Base-by-base conservation (phyloP, 2,329 filamentous ascomycete genomes). In the Acephala macrosclerotiorum region DNA sequence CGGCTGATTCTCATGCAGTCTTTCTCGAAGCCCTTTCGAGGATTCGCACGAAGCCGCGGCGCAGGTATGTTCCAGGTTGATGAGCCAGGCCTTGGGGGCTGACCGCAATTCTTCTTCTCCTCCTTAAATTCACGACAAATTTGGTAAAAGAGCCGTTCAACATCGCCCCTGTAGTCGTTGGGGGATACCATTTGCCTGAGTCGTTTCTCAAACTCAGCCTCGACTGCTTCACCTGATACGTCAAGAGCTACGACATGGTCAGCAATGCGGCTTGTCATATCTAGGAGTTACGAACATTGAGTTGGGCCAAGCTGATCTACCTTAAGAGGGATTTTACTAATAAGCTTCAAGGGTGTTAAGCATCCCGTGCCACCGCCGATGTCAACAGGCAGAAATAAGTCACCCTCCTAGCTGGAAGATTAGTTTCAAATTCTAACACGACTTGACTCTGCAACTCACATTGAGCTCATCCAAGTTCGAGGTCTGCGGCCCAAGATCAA, bases 291-390 rank as follows among this genome's bases (percentile, higher is more conserved):
- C 29, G 29, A 33, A 33, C 29, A 33, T 9, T 33, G 29, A 33
- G 29, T 33, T 33, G 29, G 29, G 29, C 29, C 29, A 33, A 33
- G 26, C 45, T 65, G 64, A 25, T 66, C 63, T 16, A 68, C 64
- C 12, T 36, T 22, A 8, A 68, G 58, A 29, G 66, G 66, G 7
- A 25, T 25, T 42, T 68, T 68, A 9, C 36, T 56, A 9, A 64
- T 26, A 22, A 68, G 35, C 20, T 40, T 65, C 49, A 68, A 49
- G 1, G 47, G 49, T 38, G 66, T 68, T 53, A 66, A 29, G 49
- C 66, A 68, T 45, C 66, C 66, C 12, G 66, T 68, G 14, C 66
- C 66, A 20, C 56, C 66, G 8, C 66, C 66, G 26, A 68, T 59
- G 33, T 68, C 66, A 55, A 64, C 29, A 9, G 61, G 26, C 6